Base-by-base conservation (phyloP, 2,329 filamentous ascomycete genomes). In the Uncinocarpus reesii region DNA sequence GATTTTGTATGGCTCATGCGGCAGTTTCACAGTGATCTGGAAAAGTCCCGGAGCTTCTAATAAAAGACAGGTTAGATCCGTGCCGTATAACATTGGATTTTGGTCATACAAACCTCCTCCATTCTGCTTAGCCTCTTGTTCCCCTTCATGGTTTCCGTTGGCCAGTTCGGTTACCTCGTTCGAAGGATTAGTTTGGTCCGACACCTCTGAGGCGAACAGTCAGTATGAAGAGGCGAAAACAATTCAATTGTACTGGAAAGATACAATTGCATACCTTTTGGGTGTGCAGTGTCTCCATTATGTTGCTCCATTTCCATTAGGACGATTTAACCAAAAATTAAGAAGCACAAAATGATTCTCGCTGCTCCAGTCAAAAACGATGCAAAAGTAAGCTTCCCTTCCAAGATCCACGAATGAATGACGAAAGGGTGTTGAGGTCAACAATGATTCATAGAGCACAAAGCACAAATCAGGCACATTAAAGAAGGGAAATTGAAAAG, bases 21-120 rank as follows among this genome's bases (percentile, higher is more conserved):
- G 90, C 50, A 95, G 78, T 65, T 84, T 79, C 60, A 96, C 80
- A 52, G 80, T 84, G 61, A 95, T 73, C 64, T 80, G 76, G 68
- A 83, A 83, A 58, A 82, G 74, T 59, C 71, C 73, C 73, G 54
- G 44, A 26, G 21, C 47, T 20, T 49, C 50, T 45, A 24, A 8
- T 21, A 28, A 24, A 26, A 40, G 32, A 7, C 24, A 37, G n/a
- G 32, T 51, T 29, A 48, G 40, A 40, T 26, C n/a, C 37, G 5
- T 4, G 10, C 20, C 7, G 2, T 3, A 5, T 20, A 7, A 28
- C 11, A 40, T n/a, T 31, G 24, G 13, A 21, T 1, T 2, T 15
- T 31, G 42, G 2, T 18, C 18, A 29, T 37, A 40, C 52, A 21
- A 40, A 54, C 52, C 52, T 52, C 50, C 53, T 48, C 42, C 51